Base-by-base conservation (phyloP, 768 basidiomycete species). In the Gelatoporia subvermispora region DNA sequence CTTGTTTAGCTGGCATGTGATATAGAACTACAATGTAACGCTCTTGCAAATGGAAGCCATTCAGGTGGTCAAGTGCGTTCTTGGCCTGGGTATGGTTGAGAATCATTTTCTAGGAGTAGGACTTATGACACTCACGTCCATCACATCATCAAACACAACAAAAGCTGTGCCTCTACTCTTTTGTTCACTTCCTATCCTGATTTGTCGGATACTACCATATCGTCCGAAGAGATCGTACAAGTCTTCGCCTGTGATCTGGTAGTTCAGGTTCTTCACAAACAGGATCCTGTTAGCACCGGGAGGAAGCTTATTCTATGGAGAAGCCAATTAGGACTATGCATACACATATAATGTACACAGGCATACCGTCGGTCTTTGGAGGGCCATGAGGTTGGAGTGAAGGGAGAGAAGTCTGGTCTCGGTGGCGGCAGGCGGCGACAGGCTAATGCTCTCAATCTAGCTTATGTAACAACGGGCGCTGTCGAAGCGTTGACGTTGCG, bases 11-110 rank as follows among this genome's bases (percentile, higher is more conserved):
- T 34, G 93, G 92, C 85, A 97, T 95, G 64, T 98, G 94, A 62
- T 95, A 98, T 23, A 97, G 72, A 8, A 98, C 95, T 49, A 99
- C 95, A 45, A 99, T 95, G 69, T 98, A 99, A 21, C 95, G 87
- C 68, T 96, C 95, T 71, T 93, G 93, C 50, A 99, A 67, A 71
- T 99, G 95, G 72, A 99, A 99, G 39, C 95, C 95, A 59, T 98
- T 98, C 62, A 98, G 68, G 67, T 96, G 93, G 63, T 94, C 94
- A 48, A 96, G 80, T 0, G 95, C 95, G 61, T 94, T 93, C 69
- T 96, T 95, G 18, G 95, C 95, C 90, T 96, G 61, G 11, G 46
- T 39, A 38, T 35, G 7, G 48, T 41, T 31, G 7, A 31, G 28
- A 5, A 42, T 36, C 35, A 52, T 56, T 62, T 36, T 57, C 13